Base-by-base conservation (phyloP, 768 basidiomycete genomes). In the Guyanaporus albipodus region DNA sequence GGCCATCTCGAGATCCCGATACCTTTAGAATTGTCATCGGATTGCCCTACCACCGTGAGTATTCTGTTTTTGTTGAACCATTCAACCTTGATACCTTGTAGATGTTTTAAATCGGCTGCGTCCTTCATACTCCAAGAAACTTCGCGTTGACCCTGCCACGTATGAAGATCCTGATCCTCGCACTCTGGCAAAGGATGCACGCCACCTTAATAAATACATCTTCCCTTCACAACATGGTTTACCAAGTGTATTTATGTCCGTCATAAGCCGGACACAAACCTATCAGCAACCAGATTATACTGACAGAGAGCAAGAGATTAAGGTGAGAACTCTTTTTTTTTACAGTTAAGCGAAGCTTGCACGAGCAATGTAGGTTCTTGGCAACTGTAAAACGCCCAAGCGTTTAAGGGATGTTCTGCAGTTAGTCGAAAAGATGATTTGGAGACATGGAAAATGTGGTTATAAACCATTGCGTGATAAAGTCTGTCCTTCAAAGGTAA, bases 201-300 rank as follows among this genome's bases (percentile, higher is more conserved):
- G 85, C 32, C 82, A 82, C 52, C 66, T 91, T 1, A 74, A 85
- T 27, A 93, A 92, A 67, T 85, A 91, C 57, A 70, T 98, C 2
- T 95, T 98, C 57, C 83, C 92, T 8, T 74, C 83, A 32, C 87
- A 92, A 55, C 91, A 83, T 57, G 76, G 78, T 0, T 60, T 96
- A 2, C 59, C 72, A 5, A 86, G 71, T 53, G 74, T 83, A 2
- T 93, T 92, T 50, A 40, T 49, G 4, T 31, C 42, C 11, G 45
- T 57, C 36, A 50, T 49, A 38, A 58, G 46, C 19, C 52, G 50
- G 15, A 64, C 58, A 34, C 57, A 65, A 35, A 50, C 58, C 0
- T 68, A 67, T 34, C 63, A 66, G 23, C 70, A 75, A 48, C 71
- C 73, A 4, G 74, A 85, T 56, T 83, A 77, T 55, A 53, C 69